phyloP scores from a whole-genome alignment of 768 basidiomycete genomes.

The Boletus barrowsii region DNA sequence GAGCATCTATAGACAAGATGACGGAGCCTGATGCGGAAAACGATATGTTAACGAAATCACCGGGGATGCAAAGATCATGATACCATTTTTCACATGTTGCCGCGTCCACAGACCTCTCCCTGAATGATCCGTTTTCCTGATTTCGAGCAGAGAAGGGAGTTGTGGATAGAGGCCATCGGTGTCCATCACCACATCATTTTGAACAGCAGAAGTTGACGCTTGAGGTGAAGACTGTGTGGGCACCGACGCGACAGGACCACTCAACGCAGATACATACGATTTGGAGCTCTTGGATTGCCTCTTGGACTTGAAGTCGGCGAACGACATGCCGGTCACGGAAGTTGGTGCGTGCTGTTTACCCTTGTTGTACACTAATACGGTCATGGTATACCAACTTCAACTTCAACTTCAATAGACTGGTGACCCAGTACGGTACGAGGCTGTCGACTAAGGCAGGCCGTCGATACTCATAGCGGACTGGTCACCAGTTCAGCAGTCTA shows the following conservation, averaged over 20 bases:
- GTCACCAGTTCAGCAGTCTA: no score
- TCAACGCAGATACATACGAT: slow-evolving; percentile 36
- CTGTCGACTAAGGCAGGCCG: no score
- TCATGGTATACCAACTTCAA: background rate
- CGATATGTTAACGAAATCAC: background rate
- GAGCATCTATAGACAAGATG: slow-evolving; percentile 56
- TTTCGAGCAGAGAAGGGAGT: slow-evolving; percentile 42
- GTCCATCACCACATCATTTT: slow-evolving; percentile 2
- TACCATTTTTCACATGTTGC: slow-evolving; percentile 37
- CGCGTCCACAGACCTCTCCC: slow-evolving; percentile 51
- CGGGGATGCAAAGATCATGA: background rate
- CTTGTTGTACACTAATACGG: background rate
- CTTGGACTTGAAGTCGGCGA: slow-evolving; percentile 30
- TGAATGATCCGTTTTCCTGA: slow-evolving; percentile 32
- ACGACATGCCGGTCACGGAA: slow-evolving; percentile 31
- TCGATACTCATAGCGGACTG: no score
- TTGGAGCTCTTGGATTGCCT: slow-evolving; percentile 29
- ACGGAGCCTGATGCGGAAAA: slow-evolving; percentile 40
- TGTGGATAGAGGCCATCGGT: slow-evolving; percentile 18
- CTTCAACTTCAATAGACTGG: no score
- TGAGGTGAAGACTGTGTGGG: slow-evolving; percentile 24
- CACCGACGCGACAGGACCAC: slow-evolving; percentile 20
- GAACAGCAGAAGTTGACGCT: slow-evolving; percentile 9
- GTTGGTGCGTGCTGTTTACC: slow-evolving; percentile 1
- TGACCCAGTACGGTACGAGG: no score